These are phyloP conservation scores for Diplosphaera chodatii DNA, from an alignment of 139 green algal species.

Conservation along the genomic window DNA sequence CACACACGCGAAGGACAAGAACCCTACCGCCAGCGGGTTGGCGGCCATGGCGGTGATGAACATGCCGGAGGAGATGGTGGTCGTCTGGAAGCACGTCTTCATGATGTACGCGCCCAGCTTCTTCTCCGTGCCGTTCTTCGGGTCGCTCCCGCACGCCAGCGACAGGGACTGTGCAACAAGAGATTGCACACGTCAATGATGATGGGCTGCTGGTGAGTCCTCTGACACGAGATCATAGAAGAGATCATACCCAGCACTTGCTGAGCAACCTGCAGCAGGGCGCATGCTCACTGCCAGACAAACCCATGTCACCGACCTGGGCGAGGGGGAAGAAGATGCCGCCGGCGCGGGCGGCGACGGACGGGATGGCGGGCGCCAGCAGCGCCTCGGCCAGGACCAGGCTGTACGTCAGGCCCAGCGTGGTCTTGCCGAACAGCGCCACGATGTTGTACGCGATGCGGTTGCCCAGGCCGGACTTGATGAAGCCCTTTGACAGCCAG, in stretches of 20 bases:
- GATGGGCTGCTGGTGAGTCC: too few species aligned
- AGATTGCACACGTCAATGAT: too few species aligned
- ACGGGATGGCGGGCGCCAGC: constrained; percentile 96
- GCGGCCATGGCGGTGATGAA: constrained; percentile 99
- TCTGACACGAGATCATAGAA: too few species aligned
- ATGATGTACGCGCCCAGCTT: constrained; percentile 98
- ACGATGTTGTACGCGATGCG: constrained; percentile 97
- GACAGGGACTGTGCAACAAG: constrained; percentile 66
- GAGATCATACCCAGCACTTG: too few species aligned
- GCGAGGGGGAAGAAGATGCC: constrained; percentile 98
- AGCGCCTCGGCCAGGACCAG: constrained; percentile 94
- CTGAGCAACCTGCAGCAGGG: too few species aligned
- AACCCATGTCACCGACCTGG: too few species aligned
- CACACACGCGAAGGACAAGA: too few species aligned
- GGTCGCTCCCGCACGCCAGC: constrained; percentile 84
- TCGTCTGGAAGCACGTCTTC: constrained; percentile 94
- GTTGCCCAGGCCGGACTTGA: constrained; percentile 95
- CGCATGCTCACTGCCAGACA: too few species aligned
- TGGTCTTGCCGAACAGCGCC: constrained; percentile 91
- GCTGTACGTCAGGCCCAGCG: constrained; percentile 92
- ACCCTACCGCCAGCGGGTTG: constrained; percentile 72
- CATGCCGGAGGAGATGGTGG: constrained; percentile 89
- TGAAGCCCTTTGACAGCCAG: constrained; percentile 97
- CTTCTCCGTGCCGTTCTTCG: constrained; percentile 85
- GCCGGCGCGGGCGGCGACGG: constrained; percentile 86